These are phyloP conservation scores for Stemphylium vesicarium DNA, from an alignment of 2,329 filamentous ascomycete genomes.

Conservation along the genomic window DNA sequence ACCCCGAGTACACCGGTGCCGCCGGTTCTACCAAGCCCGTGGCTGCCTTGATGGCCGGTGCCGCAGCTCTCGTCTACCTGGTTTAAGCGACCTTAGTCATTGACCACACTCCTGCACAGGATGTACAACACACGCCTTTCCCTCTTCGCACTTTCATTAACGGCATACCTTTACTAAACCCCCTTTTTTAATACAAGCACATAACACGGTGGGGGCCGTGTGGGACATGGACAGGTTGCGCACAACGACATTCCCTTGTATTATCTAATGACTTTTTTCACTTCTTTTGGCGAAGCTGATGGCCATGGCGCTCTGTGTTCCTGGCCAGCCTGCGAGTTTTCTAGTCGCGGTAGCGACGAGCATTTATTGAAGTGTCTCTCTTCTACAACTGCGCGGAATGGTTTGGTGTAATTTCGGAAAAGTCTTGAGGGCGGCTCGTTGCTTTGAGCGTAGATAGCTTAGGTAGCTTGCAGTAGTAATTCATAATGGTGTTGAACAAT, in stretches of 20 bases:
- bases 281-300: not conserved
- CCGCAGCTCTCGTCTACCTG: slow-evolving; percentile 27
- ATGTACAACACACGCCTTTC: not conserved
- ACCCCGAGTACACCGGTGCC: slow-evolving; percentile 31
- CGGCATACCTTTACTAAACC: not conserved
- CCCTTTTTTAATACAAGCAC: not conserved
- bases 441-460: no score
- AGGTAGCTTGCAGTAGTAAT: no score
- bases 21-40: slow-evolving; percentile 33
- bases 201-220: not conserved
- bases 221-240: not conserved
- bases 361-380: not conserved
- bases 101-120: not conserved
- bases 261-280: not conserved
- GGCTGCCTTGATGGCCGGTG: slow-evolving; percentile 32
- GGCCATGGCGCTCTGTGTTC: not conserved
- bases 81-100: slow-evolving; percentile 14
- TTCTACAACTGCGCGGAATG: not conserved
- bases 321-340: not conserved
- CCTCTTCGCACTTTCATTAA: slow-evolving; percentile 1
- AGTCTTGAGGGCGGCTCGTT: no score
- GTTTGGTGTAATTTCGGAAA: not conserved
- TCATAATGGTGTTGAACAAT: no score
- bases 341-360: not conserved
- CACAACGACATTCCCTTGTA: not conserved